Evolutionary conservation across 73 alveolate genomes (phyloP).

Genomic region (Paramecium pentaurelia): DNA sequence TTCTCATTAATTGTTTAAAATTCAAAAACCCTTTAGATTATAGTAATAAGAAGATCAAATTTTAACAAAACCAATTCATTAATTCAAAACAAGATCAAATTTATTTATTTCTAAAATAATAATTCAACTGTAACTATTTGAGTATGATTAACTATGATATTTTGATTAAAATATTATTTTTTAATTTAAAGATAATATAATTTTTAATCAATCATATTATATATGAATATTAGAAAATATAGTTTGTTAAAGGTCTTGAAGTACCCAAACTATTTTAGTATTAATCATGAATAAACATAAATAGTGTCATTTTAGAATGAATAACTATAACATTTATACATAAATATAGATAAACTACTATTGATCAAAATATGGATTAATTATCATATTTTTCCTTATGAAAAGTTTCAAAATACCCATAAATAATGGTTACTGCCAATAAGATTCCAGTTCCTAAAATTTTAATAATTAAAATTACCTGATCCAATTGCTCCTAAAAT

Average conservation of each 20-base stretch:
- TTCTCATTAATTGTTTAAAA: neutral
- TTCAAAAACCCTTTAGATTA: too few relatives aligned
- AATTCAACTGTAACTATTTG: neutral
- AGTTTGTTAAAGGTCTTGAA: neutral
- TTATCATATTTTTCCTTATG: constrained; percentile 76
- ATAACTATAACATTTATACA: neutral
- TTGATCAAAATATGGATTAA: constrained; percentile 7
- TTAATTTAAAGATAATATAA: too few relatives aligned
- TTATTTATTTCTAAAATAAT: neutral
- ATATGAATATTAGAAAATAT: neutral
- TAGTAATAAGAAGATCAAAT: neutral
- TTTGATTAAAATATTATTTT: neutral
- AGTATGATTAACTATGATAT: neutral
- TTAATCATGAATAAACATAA: neutral
- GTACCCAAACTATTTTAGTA: neutral
- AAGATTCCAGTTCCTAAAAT: constrained; percentile 97
- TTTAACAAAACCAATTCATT: neutral
- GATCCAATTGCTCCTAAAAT: constrained; percentile 92
- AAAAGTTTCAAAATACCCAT: constrained; percentile 96
- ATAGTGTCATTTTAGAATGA: neutral
- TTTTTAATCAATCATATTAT: neutral
- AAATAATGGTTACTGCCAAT: constrained; percentile 98
- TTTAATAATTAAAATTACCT: constrained; percentile 7
- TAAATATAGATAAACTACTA: neutral
- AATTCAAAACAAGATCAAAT: neutral